Percentiles rank a stretch among this genome's conserved stretches.
Conservation (phyloP, 1,139 yeast genomes). For the Pichia norvegensis region DNA sequence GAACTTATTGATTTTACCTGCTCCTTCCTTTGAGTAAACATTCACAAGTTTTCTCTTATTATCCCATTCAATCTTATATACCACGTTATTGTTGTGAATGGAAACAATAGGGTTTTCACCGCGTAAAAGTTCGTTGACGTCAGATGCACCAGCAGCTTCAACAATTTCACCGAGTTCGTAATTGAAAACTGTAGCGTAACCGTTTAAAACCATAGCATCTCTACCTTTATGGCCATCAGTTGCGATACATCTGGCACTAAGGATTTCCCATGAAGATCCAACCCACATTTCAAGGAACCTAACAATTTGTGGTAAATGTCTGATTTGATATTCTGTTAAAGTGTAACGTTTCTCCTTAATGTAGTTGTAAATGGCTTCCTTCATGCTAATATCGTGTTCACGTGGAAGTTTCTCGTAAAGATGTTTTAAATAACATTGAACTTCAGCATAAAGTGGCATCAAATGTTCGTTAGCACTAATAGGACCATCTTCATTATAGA, state of each 20-base stretch:
- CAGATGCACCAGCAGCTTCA: slow-evolving; percentile 7
- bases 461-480: slow-evolving; percentile 22
- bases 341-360: slow-evolving; percentile 37
- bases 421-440: slow-evolving; percentile 47
- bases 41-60: slow-evolving; percentile 23
- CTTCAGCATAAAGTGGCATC: slow-evolving; percentile 46
- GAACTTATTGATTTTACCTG: slow-evolving; percentile 24
- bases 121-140: slow-evolving; percentile 11
- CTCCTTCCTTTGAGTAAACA: slow-evolving; percentile 18
- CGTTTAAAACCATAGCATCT: slow-evolving; percentile 56
- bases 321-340: slow-evolving; percentile 45
- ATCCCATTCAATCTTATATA: slow-evolving; percentile 34
- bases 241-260: slow-evolving; percentile 33
- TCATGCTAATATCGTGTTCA: slow-evolving; percentile 33
- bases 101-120: slow-evolving; percentile 20
- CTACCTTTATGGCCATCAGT: slow-evolving; percentile 34
- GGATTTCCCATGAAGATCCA: slow-evolving; percentile 57
- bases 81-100: slow-evolving; percentile 41
- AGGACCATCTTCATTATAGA: slow-evolving; percentile 18
- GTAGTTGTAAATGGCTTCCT: slow-evolving; percentile 32
- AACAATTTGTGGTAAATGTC: slow-evolving; percentile 37
- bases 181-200: slow-evolving; percentile 48
- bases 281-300: slow-evolving; percentile 66
- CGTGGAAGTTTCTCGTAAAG: slow-evolving; percentile 36
- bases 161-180: slow-evolving; percentile 41